Evolutionary conservation across 139 green algal genomes (phyloP).

Genomic region (Bryopsis sp.): DNA sequence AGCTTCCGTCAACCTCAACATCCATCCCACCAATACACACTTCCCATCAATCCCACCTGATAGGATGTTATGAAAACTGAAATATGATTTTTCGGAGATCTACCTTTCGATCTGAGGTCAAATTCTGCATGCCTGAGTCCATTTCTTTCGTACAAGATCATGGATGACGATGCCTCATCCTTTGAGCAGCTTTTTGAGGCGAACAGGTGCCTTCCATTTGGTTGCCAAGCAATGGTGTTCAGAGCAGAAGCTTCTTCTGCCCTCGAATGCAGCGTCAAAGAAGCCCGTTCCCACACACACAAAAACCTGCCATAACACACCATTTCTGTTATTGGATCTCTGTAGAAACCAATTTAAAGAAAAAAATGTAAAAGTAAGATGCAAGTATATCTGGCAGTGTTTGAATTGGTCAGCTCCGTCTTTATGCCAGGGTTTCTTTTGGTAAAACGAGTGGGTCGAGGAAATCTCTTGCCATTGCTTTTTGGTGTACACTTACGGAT

Average conservation of each 20-base stretch:
- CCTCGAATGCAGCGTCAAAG: slow-evolving; percentile 45
- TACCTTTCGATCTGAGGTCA: slow-evolving; percentile 30
- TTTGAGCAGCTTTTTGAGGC: not conserved
- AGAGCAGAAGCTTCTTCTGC: slow-evolving; percentile 38
- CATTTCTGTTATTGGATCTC: too few relatives aligned
- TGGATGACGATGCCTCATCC: not conserved
- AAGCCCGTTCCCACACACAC: not conserved
- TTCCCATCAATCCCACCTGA: too few relatives aligned
- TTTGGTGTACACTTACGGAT: too few relatives aligned
- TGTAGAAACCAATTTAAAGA: too few relatives aligned
- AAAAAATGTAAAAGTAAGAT: slow-evolving; percentile 1
- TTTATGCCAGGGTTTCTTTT: too few relatives aligned
- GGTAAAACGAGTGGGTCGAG: too few relatives aligned
- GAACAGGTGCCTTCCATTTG: slow-evolving; percentile 78
- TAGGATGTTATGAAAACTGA: not conserved
- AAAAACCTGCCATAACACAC: too few relatives aligned
- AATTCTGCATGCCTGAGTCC: slow-evolving; percentile 79
- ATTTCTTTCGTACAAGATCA: slow-evolving; percentile 86
- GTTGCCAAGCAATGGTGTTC: slow-evolving; percentile 69
- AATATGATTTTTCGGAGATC: not conserved
- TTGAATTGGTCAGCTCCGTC: too few relatives aligned
- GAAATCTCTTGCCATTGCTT: too few relatives aligned
- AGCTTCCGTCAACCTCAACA: too few relatives aligned
- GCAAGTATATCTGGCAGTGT: too few relatives aligned
- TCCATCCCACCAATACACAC: too few relatives aligned